Evolutionary conservation across 768 basidiomycete species (phyloP).

Genomic region (Fistulinella prunicolor): DNA sequence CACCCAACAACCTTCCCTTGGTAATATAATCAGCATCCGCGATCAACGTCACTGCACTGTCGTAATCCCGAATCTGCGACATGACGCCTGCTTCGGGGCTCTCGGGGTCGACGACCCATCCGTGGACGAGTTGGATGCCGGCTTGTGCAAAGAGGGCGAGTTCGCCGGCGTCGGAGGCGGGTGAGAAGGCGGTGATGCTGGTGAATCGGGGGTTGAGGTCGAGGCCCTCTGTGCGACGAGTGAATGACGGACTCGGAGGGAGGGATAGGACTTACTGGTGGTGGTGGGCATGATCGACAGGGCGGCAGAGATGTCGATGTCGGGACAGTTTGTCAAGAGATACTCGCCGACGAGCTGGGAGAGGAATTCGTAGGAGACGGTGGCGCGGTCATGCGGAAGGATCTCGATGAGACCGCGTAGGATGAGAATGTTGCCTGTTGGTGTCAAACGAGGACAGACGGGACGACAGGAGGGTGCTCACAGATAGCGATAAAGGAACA

Average conservation of each 20-base stretch:
- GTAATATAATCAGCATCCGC: conserved; percentile 79
- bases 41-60: conserved; percentile 68
- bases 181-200: conserved; percentile 62
- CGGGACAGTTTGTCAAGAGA: conserved; percentile 55
- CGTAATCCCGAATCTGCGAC: conserved; percentile 59
- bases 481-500: conserved; percentile 92
- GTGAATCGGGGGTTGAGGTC: conserved; percentile 87
- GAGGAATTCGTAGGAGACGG: conserved; percentile 82
- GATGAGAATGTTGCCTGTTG: conserved; percentile 82
- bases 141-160: conserved; percentile 83
- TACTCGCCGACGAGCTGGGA: conserved; percentile 82
- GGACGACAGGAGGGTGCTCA: conserved; percentile 24
- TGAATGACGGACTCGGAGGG: no score
- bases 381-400: conserved; percentile 57
- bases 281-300: conserved; percentile 52
- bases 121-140: conserved; percentile 79
- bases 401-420: conserved; percentile 80
- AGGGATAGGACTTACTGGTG: conserved; percentile 65
- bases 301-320: conserved; percentile 33
- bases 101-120: conserved; percentile 57
- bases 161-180: conserved; percentile 65
- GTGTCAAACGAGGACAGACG: background rate
- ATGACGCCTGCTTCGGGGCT: conserved; percentile 58
- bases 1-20: conserved; percentile 52
- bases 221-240: conserved; percentile 66